Evolutionary conservation across 495 filamentous ascomycete genomes (phyloP), one percentile per base, ranked within the genome.

Genomic region (Xylaria bambusicola): DNA sequence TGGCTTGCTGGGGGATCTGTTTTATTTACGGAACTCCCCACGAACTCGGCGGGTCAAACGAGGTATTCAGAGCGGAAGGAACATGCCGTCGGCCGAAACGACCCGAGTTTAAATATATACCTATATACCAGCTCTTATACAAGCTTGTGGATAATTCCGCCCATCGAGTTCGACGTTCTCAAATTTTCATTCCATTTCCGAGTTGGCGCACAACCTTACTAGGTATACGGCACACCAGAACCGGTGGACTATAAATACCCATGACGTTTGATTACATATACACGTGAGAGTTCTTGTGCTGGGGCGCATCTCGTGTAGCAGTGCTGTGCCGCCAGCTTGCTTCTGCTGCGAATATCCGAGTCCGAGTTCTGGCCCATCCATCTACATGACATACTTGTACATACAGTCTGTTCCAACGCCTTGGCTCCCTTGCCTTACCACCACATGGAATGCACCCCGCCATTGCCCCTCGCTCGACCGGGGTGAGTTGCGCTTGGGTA

Each of bases 401-500:
- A n/a, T n/a, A n/a, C n/a, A n/a, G n/a, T n/a, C n/a, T n/a, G n/a
- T 44, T 33, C 52, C 52, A 54, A 33, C 24, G 38, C 42, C 38
- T 29, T 31, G 51, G 51, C 51, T 35, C 13, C 36, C 4, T 24
- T 10, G 15, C 20, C n/a, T n/a, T n/a, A n/a, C n/a, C n/a, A n/a
- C n/a, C n/a, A n/a, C n/a, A n/a, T n/a, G n/a, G n/a, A 23, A 53
- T 41, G 50, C 50, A 53, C 50, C 50, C 50, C 50, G 50, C 50
- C 50, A 53, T 53, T 40, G 35, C 50, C 50, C 21, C 27, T 31
- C 49, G 31, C 9, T 23, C 21, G 10, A 29, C 33, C 15, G n/a
- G 36, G 50, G 50, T 21, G 23, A 6, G 12, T 52, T 6, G 17
- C 21, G 4, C 20, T 2, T 20, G 2, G 20, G 7, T n/a, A n/a